Base-by-base conservation (phyloP, 768 basidiomycete genomes). In the Mycena vitilis region DNA sequence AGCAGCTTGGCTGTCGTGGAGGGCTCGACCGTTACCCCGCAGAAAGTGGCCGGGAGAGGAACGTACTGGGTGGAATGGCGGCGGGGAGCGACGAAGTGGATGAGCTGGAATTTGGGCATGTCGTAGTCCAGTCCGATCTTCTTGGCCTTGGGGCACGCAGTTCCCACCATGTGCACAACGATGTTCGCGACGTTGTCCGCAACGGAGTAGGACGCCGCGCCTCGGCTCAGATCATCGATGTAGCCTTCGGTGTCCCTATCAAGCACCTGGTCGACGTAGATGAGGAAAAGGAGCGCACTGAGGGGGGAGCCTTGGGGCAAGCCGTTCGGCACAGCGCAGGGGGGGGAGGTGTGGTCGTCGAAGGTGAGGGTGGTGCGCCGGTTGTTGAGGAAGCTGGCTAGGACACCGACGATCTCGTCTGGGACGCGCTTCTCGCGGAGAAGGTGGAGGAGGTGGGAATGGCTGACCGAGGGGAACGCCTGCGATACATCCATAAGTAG, bases 221-320 rank as follows among this genome's bases (percentile, higher is more conserved):
- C 30, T 2, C 30, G 30, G 30, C 30, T 30, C 5, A 30, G 30
- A 30, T 58, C 56, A n/a, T 58, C 56, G 40, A 58, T 58, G 40
- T 40, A 58, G 5, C 54, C 54, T 56, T 6, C 34, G 4, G 12
- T 56, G 40, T 20, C 4, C n/a, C 5, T 4, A 20, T 44, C 52
- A 16, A 63, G 40, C 1, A 63, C 13, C 2, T 54, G 52, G 13
- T 45, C 49, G 12, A 37, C 38, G 52, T 30, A 63, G 38, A 63
- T n/a, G 25, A 63, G 49, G 62, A 40, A 63, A 2, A 63, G 52
- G 62, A 63, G 40, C 40, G 53, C 20, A 40, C 30, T 53, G 34
- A 63, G 30, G 7, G 49, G 61, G 22, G 61, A 63, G 20, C 61
- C 61, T 36, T 63, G 61, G 51, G 62, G 34, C 5, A 63, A 25